Evolutionary conservation across 192 early-diverging fungal genomes (phyloP), one percentile per base, ranked within the genome.

Genomic region (Coemansia sp.): DNA sequence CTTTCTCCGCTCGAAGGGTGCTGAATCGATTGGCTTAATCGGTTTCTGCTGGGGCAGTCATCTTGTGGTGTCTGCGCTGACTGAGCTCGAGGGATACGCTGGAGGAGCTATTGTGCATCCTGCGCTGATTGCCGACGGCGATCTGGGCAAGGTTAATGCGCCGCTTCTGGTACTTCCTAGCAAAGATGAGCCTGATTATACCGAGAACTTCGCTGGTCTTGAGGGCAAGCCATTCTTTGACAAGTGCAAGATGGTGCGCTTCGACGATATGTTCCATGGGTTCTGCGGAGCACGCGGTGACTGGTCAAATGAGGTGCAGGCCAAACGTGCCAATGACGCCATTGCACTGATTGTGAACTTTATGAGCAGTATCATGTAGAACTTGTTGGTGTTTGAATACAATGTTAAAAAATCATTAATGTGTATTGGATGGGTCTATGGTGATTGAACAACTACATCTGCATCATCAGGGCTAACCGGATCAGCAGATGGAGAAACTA

Each of bases 11-110:
- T 56, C 69, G 6, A 80, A 80, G 58, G 84, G 87, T 33, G 76
- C 73, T 42, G 58, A 59, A 10, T 55, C 70, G 9, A 69, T 83
- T 39, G 83, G 83, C 22, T 38, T 84, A 6, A 57, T 85, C 53
- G 89, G 87, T 8, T 85, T 88, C 61, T 89, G 88, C 80, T 89
- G 87, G 87, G 87, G 89, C 40, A 82, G 74, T 12, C 73, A 84
- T 52, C 77, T 87, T 53, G 64, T 82, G 19, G 73, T 78, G 6
- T 50, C 73, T 27, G 80, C 80, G 37, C 63, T 73, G 21, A 57
- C 82, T 10, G 62, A 74, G 38, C 76, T 81, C 9, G 56, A 64
- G 4, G 83, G 80, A 9, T 73, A 84, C 39, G 55, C 61, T 11
- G 72, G 82, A 4, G 78, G 82, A 9, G 82, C 84, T 1, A 73